Evolutionary conservation across 257 asterid genomes (phyloP).

Genomic region (Solanum raphanifolium): DNA sequence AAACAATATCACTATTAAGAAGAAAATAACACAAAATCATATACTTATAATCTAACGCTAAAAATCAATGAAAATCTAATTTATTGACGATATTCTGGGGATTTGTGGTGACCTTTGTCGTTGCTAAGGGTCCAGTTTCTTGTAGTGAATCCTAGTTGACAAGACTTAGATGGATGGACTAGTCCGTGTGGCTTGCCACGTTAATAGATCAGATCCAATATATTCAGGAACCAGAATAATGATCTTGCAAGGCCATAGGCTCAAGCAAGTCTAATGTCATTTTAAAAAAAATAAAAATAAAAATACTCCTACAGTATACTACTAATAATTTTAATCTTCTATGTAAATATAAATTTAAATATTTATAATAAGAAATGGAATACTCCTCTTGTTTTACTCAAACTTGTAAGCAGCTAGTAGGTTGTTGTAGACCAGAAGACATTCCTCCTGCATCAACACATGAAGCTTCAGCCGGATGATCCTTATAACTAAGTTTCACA

Average conservation of each 20-base stretch:
- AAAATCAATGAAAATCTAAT: too few species aligned
- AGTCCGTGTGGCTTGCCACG: neutral
- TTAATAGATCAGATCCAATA: neutral
- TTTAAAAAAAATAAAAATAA: too few species aligned
- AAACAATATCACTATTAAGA: neutral
- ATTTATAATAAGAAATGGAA: too few species aligned
- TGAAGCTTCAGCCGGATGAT: too few species aligned
- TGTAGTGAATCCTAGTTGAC: neutral
- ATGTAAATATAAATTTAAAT: too few species aligned
- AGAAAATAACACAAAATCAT: too few species aligned
- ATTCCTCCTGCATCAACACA: too few species aligned
- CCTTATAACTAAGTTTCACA: too few species aligned
- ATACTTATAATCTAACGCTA: too few species aligned
- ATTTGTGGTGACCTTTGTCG: neutral
- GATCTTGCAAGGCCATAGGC: neutral
- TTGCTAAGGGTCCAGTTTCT: neutral
- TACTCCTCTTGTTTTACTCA: too few species aligned
- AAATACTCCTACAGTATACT: neutral
- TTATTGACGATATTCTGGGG: neutral
- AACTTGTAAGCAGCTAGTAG: too few species aligned
- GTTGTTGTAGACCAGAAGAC: too few species aligned
- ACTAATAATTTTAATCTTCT: neutral
- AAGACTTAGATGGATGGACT: rapidly evolving
- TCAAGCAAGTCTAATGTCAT: neutral
- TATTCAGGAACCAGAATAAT: neutral